These are phyloP conservation scores for Coniferiporia weirii DNA, from an alignment of 1,284 basidiomycete species.

Conservation along the genomic window DNA sequence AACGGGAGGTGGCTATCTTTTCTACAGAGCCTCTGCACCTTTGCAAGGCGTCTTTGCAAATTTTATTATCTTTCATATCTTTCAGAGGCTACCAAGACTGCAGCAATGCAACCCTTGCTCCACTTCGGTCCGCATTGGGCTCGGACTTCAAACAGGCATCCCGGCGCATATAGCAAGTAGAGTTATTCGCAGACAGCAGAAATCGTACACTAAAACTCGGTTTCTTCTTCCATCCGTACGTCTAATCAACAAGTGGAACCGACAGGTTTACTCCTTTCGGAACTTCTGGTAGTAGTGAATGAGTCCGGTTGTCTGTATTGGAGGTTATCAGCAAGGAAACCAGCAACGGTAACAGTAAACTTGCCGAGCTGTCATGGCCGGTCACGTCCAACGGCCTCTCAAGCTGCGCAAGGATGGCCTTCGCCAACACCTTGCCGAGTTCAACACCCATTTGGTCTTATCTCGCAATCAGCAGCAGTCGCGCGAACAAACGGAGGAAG, in stretches of 20 bases:
- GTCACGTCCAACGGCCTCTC: conserved; percentile 77
- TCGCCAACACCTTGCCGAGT: conserved; percentile 94
- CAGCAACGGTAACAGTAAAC: conserved; percentile 28
- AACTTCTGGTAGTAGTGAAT: conserved; percentile 93
- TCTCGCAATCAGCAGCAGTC: neutral
- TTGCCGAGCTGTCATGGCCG: conserved; percentile 88
- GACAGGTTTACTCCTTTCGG: conserved; percentile 58
- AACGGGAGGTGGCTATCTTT: no score
- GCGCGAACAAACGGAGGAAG: neutral
- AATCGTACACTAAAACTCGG: neutral
- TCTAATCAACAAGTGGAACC: neutral
- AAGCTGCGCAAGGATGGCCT: conserved; percentile 90
- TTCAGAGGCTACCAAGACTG: no score
- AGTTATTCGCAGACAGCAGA: no score
- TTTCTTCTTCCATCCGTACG: neutral
- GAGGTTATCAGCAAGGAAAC: conserved; percentile 16
- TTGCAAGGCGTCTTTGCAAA: no score
- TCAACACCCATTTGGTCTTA: conserved; percentile 92
- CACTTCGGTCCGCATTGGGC: no score
- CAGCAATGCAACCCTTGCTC: no score
- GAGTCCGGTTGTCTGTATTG: conserved; percentile 75
- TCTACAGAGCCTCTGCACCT: no score
- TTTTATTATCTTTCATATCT: no score
- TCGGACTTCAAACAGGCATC: no score
- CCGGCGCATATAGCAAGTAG: no score